These are phyloP conservation scores for Macrophomina pseudophaseolina DNA, from an alignment of 2,329 filamentous ascomycete species.

Conservation along the genomic window DNA sequence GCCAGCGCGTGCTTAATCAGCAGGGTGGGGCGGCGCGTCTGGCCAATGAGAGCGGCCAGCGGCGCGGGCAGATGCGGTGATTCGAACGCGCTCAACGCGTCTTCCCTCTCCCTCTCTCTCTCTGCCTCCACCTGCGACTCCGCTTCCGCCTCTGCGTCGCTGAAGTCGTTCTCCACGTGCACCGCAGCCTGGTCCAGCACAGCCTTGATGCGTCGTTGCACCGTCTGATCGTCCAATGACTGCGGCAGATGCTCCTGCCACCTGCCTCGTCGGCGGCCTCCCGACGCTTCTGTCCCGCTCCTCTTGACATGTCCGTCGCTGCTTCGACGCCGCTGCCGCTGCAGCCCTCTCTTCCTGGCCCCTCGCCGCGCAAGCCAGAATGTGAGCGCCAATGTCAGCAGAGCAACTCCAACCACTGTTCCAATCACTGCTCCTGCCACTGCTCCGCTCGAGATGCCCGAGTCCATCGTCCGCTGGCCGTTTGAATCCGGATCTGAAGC, in stretches of 20 bases:
- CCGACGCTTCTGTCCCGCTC: neutral
- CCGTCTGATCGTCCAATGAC: constrained; percentile 9
- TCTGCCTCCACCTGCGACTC: neutral
- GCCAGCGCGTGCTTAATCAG: constrained; percentile 9
- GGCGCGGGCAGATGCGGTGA: constrained; percentile 8
- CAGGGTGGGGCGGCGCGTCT: neutral
- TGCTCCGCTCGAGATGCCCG: neutral
- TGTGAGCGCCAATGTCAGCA: constrained; percentile 39
- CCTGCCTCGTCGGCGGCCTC: neutral
- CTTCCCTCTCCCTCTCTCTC: neutral
- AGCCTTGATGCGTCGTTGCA: neutral
- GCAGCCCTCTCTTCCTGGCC: neutral
- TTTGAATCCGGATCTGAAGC: neutral
- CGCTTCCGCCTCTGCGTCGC: neutral
- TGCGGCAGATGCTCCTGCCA: constrained; percentile 13
- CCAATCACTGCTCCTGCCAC: constrained; percentile 31
- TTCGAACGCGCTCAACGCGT: neutral
- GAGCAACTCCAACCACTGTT: constrained; percentile 34
- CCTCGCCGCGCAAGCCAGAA: neutral
- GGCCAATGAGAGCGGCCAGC: neutral
- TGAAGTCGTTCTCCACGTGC: constrained; percentile 14
- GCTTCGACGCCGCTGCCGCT: neutral
- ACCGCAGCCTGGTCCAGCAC: constrained; percentile 14
- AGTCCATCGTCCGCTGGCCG: neutral
- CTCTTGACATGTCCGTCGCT: neutral